Evolutionary conservation across 495 filamentous ascomycete species (phyloP), one percentile per base, ranked within the genome.

Genomic region (Annulohypoxylon nitens): DNA sequence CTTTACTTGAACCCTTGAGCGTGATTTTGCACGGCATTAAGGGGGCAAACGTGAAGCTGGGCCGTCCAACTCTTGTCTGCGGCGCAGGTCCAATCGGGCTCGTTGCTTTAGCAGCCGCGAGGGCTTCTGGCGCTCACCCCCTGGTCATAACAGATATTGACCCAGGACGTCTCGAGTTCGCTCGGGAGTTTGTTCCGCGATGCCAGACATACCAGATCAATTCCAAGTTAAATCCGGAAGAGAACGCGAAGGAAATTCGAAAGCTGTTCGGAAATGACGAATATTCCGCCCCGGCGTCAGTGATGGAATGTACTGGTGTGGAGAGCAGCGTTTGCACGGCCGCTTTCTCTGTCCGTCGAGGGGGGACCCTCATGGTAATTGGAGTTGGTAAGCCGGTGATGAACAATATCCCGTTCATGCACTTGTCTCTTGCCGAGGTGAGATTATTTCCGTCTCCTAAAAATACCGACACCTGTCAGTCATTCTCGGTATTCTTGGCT

Each of bases 321-420:
- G 87, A 91, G 69, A 88, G 82, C 70, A 88, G 86, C 71, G 80
- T 92, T 11, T 80, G 81, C 61, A 89, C 87, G 1, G 88, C 88
- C 2, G 83, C 82, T 4, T 89, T 84, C 74, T 81, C 83, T n/a
- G 86, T 81, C n/a, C 82, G 87, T 30, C 79, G 86, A 61, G 88
- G 88, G 16, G 89, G 90, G 2, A 83, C 83, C 0, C 81, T 91
- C 25, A 87, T 90, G 80, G 88, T 90, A 1, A 88, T 91, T 70
- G 90, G 90, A 0, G 88, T 91, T 2, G 89, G 89, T 4, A 87
- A 83, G 60, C 76, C 83, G 16, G 81, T 87, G 16, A 87, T 91
- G 84, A 87, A 90, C 71, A 89, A 89, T 45, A 67, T 91, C 12
- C 90, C 89, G 0, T 92, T 91, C 71, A 91, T 91, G 90, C 88